phyloP scores from a whole-genome alignment of 2,329 filamentous ascomycete species.

The Trichoderma brevicompactum region DNA sequence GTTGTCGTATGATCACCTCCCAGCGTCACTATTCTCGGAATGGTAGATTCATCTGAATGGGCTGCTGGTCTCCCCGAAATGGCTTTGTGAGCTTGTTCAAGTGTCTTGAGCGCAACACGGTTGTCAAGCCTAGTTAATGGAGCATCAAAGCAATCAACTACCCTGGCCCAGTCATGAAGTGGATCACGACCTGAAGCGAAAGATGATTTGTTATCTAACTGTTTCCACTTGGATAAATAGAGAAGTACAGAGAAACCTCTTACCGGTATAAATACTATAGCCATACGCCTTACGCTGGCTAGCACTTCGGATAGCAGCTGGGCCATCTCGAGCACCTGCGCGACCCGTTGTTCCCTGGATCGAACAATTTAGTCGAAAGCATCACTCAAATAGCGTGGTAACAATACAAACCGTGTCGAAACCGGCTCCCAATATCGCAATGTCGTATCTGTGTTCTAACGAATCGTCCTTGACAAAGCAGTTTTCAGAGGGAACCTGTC shows the following conservation, averaged over 20 bases:
- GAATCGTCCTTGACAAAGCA: slow-evolving; percentile 34
- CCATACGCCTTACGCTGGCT: slow-evolving; percentile 61
- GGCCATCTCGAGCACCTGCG: slow-evolving; percentile 65
- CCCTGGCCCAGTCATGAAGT: slow-evolving; percentile 63
- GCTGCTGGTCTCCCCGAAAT: slow-evolving; percentile 30
- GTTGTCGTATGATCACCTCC: slow-evolving; percentile 74
- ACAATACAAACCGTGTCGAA: slow-evolving; percentile 36
- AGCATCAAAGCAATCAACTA: slow-evolving; percentile 79
- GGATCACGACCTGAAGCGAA: slow-evolving; percentile 29
- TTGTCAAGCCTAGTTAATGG: slow-evolving; percentile 35
- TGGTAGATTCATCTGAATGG: slow-evolving; percentile 27
- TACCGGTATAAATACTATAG: slow-evolving; percentile 34
- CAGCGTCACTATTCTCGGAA: slow-evolving; percentile 58
- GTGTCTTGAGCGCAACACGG: slow-evolving; percentile 33
- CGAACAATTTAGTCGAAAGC: background rate
- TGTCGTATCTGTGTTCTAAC: slow-evolving; percentile 33
- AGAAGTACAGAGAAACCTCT: background rate
- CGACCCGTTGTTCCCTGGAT: too few species aligned
- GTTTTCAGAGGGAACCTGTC: slow-evolving; percentile 35
- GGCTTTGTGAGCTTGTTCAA: slow-evolving; percentile 33
- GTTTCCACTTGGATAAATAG: rapidly evolving
- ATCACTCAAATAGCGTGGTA: background rate
- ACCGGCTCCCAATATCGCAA: slow-evolving; percentile 40
- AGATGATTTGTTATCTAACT: background rate
- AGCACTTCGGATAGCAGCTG: slow-evolving; percentile 75